Evolutionary conservation across 148 eudicot genomes (phyloP), one percentile per base, ranked within the genome.

Genomic region (Arbutus unedo): DNA sequence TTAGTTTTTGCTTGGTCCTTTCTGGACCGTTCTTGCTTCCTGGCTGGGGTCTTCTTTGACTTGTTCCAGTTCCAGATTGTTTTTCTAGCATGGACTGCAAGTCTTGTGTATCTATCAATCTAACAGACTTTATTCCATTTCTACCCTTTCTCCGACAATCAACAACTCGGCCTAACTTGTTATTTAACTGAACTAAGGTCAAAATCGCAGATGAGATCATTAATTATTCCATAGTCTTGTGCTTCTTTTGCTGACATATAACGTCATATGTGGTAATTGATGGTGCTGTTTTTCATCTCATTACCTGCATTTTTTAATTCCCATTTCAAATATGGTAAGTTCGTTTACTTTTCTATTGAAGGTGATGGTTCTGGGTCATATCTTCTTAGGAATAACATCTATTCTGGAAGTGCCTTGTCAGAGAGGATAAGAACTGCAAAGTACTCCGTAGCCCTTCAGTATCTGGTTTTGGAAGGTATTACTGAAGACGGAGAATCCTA

Each of bases 391-490:
- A 85, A 82, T 38, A 83, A 48, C 57, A 44, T 82, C 83, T 41
- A 53, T 74, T 41, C 48, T 31, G 84, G 87, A 60, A 77, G 41
- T 78, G 80, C 79, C 45, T 80, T 70, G 50, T 77, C 49, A 5
- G 79, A 44, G 79, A 79, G 76, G 48, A 84, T 54, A 66, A 89
- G 51, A 81, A 85, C 72, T 80, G 99, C 98, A 9, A 96, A 84
- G 81, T 96, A 94, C 92, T 91, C 95, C 81, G 86, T 91, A 82
- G 91, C 98, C 76, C 97, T 94, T 80, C 98, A 94, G 54, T 86
- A 91, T 87, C 89, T 96, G 76, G 87, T 87, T 82, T 81, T 93
- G 81, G 94, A 94, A 85, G 94, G 84, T 80, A 77, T 94, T 74
- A 80, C 67, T 21, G 89, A 88, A 82, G 91, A 86, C 13, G 31